Percentiles rank a stretch among this genome's conserved stretches.
Conservation (phyloP, 1,284 basidiomycete species). For the Marasmius fiardii region DNA sequence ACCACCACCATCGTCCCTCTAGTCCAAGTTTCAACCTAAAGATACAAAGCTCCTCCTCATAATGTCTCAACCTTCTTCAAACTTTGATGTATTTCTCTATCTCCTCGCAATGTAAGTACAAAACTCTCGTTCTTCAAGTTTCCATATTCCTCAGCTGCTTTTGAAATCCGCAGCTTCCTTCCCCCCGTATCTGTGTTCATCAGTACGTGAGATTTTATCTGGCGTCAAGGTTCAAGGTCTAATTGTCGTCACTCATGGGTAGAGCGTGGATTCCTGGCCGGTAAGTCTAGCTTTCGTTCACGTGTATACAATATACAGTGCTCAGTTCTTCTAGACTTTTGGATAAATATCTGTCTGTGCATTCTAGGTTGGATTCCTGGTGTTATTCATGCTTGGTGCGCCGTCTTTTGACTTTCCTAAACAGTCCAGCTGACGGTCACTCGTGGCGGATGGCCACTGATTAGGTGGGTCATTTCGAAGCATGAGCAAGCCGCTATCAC, state of each 20-base stretch:
- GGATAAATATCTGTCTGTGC: conserved; percentile 51
- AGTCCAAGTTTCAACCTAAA: too few species aligned
- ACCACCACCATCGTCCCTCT: too few species aligned
- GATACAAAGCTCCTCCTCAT: neutral
- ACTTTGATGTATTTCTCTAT: conserved; percentile 39
- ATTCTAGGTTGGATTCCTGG: conserved; percentile 60
- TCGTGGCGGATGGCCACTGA: too few species aligned
- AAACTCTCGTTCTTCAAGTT: neutral
- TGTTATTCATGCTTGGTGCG: conserved; percentile 53
- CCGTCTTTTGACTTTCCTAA: neutral
- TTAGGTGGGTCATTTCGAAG: conserved; percentile 40
- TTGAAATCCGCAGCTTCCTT: conserved; percentile 40
- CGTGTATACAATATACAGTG: too few species aligned
- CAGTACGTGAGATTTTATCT: too few species aligned
- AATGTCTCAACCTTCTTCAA: conserved; percentile 29
- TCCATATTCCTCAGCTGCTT: neutral
- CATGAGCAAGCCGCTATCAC: conserved; percentile 29
- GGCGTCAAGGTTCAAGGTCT: too few species aligned
- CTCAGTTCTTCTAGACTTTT: too few species aligned
- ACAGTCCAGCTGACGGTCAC: neutral
- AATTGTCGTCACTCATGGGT: conserved; percentile 24
- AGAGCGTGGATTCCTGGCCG: conserved; percentile 37
- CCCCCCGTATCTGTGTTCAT: conserved; percentile 52
- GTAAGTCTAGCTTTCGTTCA: too few species aligned
- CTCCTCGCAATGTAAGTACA: conserved; percentile 44